Base-by-base conservation (phyloP, 2,329 filamentous ascomycete species). In the Capronia americana region DNA sequence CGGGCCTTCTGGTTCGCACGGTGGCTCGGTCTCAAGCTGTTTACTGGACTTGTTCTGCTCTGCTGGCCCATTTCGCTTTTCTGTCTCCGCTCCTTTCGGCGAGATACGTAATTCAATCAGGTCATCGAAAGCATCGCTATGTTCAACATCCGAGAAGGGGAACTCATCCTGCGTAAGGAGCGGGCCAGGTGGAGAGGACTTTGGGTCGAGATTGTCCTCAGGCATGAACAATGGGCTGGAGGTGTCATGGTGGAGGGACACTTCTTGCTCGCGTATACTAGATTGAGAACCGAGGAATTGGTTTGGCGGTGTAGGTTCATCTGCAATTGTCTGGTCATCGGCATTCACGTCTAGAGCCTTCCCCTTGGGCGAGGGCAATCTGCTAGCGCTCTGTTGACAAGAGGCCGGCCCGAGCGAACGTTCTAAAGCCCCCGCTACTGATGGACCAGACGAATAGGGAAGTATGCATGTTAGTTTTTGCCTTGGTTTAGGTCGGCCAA, bases 181-280 rank as follows among this genome's bases (percentile, higher is more conserved):
- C 12, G 30, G 55, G 23, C 5, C n/a, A 6, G 62, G 65, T 14
- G 68, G 61, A 23, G 65, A 57, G 41, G 57, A 44, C 23, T 12
- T 50, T 10, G 30, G 24, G n/a, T 24, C 23, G 8, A 24, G 11
- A 32, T 63, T 51, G 8, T 63, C 61, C n/a, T 70, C 65, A 8
- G 65, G 68, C 24, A 70, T 41, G 50, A 70, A 70, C 10, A 70
- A 56, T 12, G 68, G 68, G 50, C 68, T 70, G 38, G 34, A 61
- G 30, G 20, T 28, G 38, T 26, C 38, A n/a, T 44, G 38, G 38
- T 44, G 6, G 7, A 38, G 34, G 26, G 17, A 26, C 44, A n/a
- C 5, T n/a, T 34, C 34, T 26, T 12, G n/a, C 34, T 20, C 20
- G 26, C 26, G 44, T 14, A 3, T 38, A 14, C 32, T 44, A 51